Base-by-base conservation (phyloP, 805 yeast species). In the Candida ascalaphidarum region DNA sequence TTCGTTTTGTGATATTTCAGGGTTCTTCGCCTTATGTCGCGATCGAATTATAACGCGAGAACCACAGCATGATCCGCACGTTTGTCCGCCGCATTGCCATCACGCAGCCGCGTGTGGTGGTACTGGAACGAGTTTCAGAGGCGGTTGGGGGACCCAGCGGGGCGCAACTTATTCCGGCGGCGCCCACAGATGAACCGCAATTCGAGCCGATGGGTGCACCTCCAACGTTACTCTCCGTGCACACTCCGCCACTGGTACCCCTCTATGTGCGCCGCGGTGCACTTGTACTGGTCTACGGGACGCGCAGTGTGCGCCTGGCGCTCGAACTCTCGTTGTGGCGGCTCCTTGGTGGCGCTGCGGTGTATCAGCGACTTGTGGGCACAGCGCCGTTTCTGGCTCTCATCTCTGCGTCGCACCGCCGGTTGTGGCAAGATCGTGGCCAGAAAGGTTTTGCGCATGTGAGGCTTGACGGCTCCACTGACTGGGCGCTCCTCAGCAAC, bases 211-310 rank as follows among this genome's bases (percentile, higher is more conserved):
- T 74, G 31, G 78, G 77, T 5, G 50, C 46, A 4, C 68, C 76
- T 2, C 64, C 70, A 14, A 55, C 74, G 0, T 56, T 73, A 0
- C 48, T 74, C 14, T 56, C 70, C 5, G 46, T 74, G n/a, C 52
- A 61, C 1, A 44, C 71, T n/a, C 76, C 78, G 1, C 75, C 83
- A 1, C 74, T 81, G 0, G 52, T 71, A 1, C 81, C 82, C 0
- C 48, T 74, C 2, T 55, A 58, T 35, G 49, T 74, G 9, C 58
- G 65, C 22, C 55, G 61, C 22, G 70, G 74, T 3, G 59, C 79
- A 0, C 43, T 77, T 17, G 48, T 77, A 27, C 57, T 77, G 3
- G 46, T 76, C 2, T 69, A 61, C 34, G 64, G 65, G 0, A 35
- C 44, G 7, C 36, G 49, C 9, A 30, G 36, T 7, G 50, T 54